These are phyloP conservation scores for Hypoxylon sp. DNA, from an alignment of 2,329 filamentous ascomycete species.

Conservation along the genomic window DNA sequence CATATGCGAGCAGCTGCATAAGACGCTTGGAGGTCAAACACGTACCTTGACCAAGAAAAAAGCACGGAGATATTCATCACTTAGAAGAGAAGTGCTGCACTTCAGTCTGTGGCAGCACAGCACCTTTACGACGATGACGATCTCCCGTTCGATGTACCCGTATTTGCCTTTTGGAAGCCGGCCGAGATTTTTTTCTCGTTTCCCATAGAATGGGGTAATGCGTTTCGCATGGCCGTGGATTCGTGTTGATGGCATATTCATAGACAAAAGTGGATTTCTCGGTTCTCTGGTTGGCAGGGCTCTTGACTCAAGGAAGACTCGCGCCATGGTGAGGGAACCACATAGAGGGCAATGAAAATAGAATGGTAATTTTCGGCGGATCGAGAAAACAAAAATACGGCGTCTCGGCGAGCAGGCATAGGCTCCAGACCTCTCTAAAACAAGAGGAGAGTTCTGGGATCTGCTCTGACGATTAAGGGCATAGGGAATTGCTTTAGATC, in stretches of 20 bases:
- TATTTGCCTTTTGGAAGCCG: conserved; percentile 54
- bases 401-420: conserved; percentile 55
- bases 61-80: conserved; percentile 52
- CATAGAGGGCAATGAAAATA: conserved; percentile 55
- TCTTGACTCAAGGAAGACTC: conserved; percentile 46
- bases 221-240: conserved; percentile 53
- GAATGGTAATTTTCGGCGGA: conserved; percentile 55
- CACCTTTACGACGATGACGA: conserved; percentile 54
- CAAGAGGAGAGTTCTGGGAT: conserved; percentile 50
- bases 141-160: conserved; percentile 55
- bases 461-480: conserved; percentile 51
- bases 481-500: conserved; percentile 53
- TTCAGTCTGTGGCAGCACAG: conserved; percentile 45
- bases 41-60: conserved; percentile 50
- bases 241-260: conserved; percentile 58
- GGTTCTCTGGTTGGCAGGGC: conserved; percentile 65
- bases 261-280: conserved; percentile 79
- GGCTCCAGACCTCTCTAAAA: conserved; percentile 50
- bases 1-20: conserved; percentile 55
- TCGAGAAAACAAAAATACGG: conserved; percentile 51
- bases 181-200: conserved; percentile 51
- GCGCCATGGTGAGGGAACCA: conserved; percentile 49
- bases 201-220: conserved; percentile 55
- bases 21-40: conserved; percentile 54
- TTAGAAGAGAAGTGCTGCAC: conserved; percentile 52